A percentile compares a stretch with the other conserved stretches of the same genome.
These are phyloP conservation scores for Xanthoconium separans DNA, from an alignment of 1,284 basidiomycete species.

Conservation along the genomic window DNA sequence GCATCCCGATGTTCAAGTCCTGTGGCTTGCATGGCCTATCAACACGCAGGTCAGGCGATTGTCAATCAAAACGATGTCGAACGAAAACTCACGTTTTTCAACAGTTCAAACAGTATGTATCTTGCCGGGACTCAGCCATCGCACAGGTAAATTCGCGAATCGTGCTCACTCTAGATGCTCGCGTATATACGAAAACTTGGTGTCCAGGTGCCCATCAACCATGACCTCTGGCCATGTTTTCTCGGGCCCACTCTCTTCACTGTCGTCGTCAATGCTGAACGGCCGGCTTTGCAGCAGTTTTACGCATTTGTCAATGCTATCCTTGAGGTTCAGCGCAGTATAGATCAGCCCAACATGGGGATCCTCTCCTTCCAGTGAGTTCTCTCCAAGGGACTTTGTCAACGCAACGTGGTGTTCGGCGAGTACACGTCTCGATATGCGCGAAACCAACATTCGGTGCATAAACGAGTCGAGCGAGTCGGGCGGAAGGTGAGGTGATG, in stretches of 20 bases:
- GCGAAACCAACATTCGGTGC: constrained; percentile 86
- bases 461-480: constrained; percentile 86
- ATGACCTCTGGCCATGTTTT: constrained; percentile 61
- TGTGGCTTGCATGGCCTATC: constrained; percentile 70
- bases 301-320: constrained; percentile 70
- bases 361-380: constrained; percentile 36
- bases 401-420: constrained; percentile 89
- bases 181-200: constrained; percentile 81
- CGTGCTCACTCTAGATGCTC: constrained; percentile 79
- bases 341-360: constrained; percentile 87
- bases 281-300: constrained; percentile 56
- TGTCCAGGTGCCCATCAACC: constrained; percentile 73
- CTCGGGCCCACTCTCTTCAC: constrained; percentile 29
- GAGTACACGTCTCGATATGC: constrained; percentile 86
- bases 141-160: not conserved
- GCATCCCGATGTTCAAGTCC: constrained; percentile 46
- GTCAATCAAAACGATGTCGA: not conserved
- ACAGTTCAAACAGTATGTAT: constrained; percentile 85
- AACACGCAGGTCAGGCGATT: not conserved
- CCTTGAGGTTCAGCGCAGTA: constrained; percentile 69
- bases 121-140: constrained; percentile 35
- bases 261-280: constrained; percentile 43
- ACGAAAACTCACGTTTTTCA: constrained; percentile 71
- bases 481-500: constrained; percentile 75
- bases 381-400: constrained; percentile 54